Evolutionary conservation across 176 grass and related monocot genomes (phyloP).

Genomic region (Aegilops speltoides): DNA sequence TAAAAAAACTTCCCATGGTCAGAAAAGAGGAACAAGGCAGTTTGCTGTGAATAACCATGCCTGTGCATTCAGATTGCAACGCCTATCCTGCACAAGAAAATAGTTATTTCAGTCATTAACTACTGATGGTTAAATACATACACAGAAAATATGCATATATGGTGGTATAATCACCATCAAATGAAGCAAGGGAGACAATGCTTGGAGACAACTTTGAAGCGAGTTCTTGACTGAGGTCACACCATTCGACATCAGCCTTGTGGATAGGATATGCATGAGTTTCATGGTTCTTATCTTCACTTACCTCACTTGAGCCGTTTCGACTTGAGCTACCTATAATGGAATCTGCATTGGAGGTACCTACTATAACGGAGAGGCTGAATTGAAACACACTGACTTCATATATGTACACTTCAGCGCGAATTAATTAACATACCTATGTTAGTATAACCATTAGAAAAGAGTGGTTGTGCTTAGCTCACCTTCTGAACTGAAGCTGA

Average conservation of each 20-base stretch:
- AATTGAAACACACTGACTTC: too few relatives aligned
- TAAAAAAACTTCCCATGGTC: too few relatives aligned
- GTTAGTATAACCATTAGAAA: background rate
- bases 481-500: background rate
- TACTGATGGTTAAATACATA: background rate
- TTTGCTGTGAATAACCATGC: background rate
- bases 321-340: too few relatives aligned
- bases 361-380: too few relatives aligned
- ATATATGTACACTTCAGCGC: background rate
- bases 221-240: background rate
- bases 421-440: background rate
- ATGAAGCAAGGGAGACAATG: background rate
- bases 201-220: background rate
- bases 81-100: background rate
- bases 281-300: background rate
- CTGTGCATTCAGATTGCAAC: background rate
- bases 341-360: too few relatives aligned
- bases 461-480: background rate
- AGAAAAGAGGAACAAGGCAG: background rate
- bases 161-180: constrained; percentile 1
- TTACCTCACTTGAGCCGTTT: too few relatives aligned
- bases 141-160: background rate
- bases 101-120: background rate
- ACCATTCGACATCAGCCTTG: background rate
- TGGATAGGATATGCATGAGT: background rate